Percentiles rank a stretch among this genome's conserved stretches.
phyloP scores from a whole-genome alignment of 768 basidiomycete genomes.

The Candolleomyces aberdarensis region DNA sequence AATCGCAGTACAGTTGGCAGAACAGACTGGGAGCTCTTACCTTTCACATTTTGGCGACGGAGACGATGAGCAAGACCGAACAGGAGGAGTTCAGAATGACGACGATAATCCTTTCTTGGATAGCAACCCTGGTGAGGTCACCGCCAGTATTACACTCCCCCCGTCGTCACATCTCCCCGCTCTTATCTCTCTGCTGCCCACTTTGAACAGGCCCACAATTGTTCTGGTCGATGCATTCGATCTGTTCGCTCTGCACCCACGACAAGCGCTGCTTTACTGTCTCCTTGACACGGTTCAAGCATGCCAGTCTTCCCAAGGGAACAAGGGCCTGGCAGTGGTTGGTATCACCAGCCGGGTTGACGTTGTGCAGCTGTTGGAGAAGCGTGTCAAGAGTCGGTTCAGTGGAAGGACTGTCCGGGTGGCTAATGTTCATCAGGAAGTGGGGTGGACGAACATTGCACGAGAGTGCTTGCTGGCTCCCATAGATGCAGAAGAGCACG shows the following conservation, averaged over 20 bases:
- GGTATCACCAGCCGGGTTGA: constrained; percentile 87
- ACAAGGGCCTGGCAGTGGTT: constrained; percentile 76
- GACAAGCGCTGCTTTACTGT: constrained; percentile 93
- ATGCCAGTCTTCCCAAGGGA: constrained; percentile 56
- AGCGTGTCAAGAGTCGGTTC: constrained; percentile 96
- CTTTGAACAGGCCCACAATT: constrained; percentile 74
- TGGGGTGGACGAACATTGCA: constrained; percentile 47
- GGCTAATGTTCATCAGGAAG: constrained; percentile 50
- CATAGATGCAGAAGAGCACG: constrained; percentile 18
- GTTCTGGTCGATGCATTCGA: constrained; percentile 92
- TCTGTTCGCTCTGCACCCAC: constrained; percentile 85
- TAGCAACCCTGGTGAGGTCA: constrained; percentile 11
- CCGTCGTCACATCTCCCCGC: constrained; percentile 70
- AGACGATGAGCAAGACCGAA: constrained; percentile 21
- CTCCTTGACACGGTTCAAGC: constrained; percentile 93
- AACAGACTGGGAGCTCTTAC: constrained; percentile 68
- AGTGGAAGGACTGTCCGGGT: constrained; percentile 88
- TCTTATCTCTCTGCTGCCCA: constrained; percentile 73
- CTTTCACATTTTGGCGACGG: constrained; percentile 33
- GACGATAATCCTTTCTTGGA: constrained; percentile 52
- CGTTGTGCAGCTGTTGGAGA: constrained; percentile 86
- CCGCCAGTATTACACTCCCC: constrained; percentile 40
- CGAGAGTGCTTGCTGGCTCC: constrained; percentile 7
- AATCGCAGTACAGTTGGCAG: constrained; percentile 79
- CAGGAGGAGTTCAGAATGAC: constrained; percentile 15